A percentile compares a stretch with the other conserved stretches of the same genome.
These are phyloP conservation scores for Globisporangium solare DNA, from an alignment of 352 stramenopile genomes.

Conservation along the genomic window DNA sequence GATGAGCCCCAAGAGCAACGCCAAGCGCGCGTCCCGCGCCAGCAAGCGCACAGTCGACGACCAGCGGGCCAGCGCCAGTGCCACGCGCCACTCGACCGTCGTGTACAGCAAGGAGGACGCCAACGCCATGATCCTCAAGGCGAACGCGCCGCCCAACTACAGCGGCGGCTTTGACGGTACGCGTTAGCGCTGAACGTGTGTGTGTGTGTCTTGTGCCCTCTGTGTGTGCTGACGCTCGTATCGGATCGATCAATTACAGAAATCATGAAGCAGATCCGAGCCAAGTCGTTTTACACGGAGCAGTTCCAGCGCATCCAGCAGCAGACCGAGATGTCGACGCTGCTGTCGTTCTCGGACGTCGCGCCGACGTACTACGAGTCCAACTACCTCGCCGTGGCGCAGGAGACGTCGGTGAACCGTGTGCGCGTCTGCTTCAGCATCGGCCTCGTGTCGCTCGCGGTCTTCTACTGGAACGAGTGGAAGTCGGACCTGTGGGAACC, in stretches of 20 bases:
- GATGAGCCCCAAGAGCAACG: slow-evolving; percentile 13
- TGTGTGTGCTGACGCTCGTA: neutral
- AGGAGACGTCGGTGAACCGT: slow-evolving; percentile 41
- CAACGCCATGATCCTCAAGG: slow-evolving; percentile 59
- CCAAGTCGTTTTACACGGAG: slow-evolving; percentile 71
- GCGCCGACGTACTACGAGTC: slow-evolving; percentile 54
- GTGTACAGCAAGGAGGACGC: slow-evolving; percentile 55
- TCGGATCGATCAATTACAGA: slow-evolving; percentile 21
- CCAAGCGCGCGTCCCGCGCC: slow-evolving; percentile 17
- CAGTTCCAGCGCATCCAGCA: slow-evolving; percentile 80
- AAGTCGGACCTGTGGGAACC: slow-evolving; percentile 36
- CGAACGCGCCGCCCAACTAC: slow-evolving; percentile 67
- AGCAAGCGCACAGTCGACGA: slow-evolving; percentile 17
- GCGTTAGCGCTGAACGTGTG: neutral
- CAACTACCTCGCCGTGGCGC: slow-evolving; percentile 54
- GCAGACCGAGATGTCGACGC: slow-evolving; percentile 62
- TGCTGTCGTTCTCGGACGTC: slow-evolving; percentile 59
- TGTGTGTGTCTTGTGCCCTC: neutral
- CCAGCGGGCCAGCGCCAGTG: slow-evolving; percentile 21
- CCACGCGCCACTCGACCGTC: slow-evolving; percentile 9
- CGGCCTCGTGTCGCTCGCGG: slow-evolving; percentile 43
- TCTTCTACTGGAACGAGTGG: slow-evolving; percentile 57
- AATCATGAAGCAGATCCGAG: slow-evolving; percentile 79
- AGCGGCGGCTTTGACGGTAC: slow-evolving; percentile 48
- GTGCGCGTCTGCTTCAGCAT: slow-evolving; percentile 63